Evolutionary conservation across 139 green algal genomes (phyloP).

Genomic region (Chlamydomonas incerta): DNA sequence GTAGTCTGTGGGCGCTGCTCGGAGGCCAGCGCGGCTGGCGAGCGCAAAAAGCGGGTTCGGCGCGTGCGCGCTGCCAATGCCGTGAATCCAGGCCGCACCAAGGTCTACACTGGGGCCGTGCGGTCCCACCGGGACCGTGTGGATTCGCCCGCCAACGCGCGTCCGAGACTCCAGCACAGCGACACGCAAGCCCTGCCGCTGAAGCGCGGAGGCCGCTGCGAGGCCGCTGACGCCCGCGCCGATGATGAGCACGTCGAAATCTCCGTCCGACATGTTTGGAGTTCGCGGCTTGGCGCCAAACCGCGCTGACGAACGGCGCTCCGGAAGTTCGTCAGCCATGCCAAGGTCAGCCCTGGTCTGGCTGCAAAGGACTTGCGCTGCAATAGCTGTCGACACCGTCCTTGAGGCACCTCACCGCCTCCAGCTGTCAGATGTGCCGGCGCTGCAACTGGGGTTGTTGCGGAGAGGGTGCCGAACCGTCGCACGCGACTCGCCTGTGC

Average conservation of each 20-base stretch:
- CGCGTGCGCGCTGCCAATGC: constrained; percentile 2
- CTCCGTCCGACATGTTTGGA: no score
- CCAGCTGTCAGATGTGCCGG: no score
- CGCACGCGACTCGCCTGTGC: no score
- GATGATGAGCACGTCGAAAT: constrained; percentile 63
- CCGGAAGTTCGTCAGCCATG: no score
- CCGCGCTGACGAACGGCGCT: no score
- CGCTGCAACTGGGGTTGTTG: no score
- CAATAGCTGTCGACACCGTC: no score
- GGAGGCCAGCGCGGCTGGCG: constrained; percentile 21
- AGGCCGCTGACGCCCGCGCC: constrained; percentile 77
- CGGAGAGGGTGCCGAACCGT: no score
- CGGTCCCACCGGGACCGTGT: constrained; percentile 43
- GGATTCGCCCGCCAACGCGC: constrained; percentile 72
- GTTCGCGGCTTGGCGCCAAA: no score
- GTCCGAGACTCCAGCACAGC: constrained; percentile 75
- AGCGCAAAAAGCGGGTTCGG: constrained; percentile 53
- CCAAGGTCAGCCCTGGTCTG: no score
- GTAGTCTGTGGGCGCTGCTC: constrained; percentile 32
- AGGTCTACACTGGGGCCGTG: not conserved
- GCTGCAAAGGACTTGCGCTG: no score
- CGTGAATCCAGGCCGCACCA: constrained; percentile 63
- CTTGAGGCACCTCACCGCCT: no score
- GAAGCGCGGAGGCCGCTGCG: constrained; percentile 49
- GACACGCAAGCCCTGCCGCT: constrained; percentile 45